A percentile compares a stretch with the other conserved stretches of the same genome.
Evolutionary conservation across 345 rosid genomes (phyloP).

Genomic region (Hibiscus trionum): DNA sequence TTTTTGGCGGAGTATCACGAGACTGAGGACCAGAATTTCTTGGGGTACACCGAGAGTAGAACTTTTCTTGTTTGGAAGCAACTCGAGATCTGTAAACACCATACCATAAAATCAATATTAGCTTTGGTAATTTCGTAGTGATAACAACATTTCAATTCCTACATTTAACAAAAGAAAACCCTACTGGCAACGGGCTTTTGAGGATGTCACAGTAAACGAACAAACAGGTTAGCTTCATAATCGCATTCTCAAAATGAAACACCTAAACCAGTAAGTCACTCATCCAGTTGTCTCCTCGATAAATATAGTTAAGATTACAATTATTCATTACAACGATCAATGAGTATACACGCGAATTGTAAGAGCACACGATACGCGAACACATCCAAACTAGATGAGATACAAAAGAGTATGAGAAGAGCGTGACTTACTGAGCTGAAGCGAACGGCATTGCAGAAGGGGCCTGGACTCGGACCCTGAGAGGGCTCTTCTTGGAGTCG

Average conservation of each 20-base stretch:
- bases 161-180: background rate
- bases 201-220: background rate
- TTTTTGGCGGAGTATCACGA: constrained; percentile 82
- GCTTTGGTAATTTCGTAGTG: background rate
- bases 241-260: background rate
- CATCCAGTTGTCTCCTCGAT: background rate
- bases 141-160: background rate
- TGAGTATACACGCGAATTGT: background rate
- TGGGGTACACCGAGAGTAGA: constrained; percentile 75
- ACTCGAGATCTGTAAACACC: constrained; percentile 46
- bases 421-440: constrained; percentile 53
- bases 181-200: background rate
- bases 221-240: background rate
- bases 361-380: background rate
- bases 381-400: background rate
- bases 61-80: constrained; percentile 70
- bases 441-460: constrained; percentile 70
- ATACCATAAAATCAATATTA: background rate
- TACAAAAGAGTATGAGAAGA: background rate
- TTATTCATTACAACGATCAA: background rate
- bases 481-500: constrained; percentile 46
- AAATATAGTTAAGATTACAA: too few species aligned
- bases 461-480: constrained; percentile 41
- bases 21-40: constrained; percentile 84
- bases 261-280: background rate